phyloP scores from a whole-genome alignment of 352 stramenopile species.

The Globisporangium iwayamae region DNA sequence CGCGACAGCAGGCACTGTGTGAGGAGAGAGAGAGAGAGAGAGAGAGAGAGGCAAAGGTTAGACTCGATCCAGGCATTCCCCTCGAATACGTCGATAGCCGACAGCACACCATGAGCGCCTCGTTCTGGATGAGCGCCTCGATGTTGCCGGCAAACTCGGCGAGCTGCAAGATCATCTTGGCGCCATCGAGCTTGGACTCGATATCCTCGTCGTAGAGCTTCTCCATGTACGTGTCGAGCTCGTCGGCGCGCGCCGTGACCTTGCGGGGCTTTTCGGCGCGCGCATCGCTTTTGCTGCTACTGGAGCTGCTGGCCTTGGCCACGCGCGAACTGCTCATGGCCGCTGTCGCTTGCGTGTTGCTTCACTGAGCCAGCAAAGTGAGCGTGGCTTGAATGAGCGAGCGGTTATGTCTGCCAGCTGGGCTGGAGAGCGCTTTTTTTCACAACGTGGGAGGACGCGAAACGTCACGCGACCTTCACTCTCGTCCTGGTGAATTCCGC shows the following conservation, averaged over 20 bases:
- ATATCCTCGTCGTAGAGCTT: slow-evolving; percentile 91
- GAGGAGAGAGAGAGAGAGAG: background rate
- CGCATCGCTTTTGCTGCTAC: slow-evolving; percentile 13
- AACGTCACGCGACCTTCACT: slow-evolving; percentile 1
- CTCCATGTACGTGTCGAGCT: slow-evolving; percentile 93
- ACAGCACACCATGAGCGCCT: slow-evolving; percentile 88
- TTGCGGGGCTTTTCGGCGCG: slow-evolving; percentile 43
- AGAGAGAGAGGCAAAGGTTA: background rate
- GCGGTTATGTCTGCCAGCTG: background rate
- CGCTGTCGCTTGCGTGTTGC: too few relatives aligned
- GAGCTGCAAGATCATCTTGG: slow-evolving; percentile 90
- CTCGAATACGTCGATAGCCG: background rate
- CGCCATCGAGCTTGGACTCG: slow-evolving; percentile 83
- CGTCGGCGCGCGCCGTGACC: slow-evolving; percentile 57
- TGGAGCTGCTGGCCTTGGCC: background rate
- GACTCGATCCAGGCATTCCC: background rate
- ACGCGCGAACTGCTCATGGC: slow-evolving; percentile 20
- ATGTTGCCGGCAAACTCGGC: slow-evolving; percentile 88
- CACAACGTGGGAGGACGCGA: slow-evolving; percentile 1
- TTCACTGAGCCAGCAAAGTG: background rate
- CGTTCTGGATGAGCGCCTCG: slow-evolving; percentile 91
- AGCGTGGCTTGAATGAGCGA: background rate
- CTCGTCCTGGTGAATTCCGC: background rate
- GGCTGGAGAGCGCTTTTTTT: background rate
- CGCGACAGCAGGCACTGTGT: slow-evolving; percentile 84